Evolutionary conservation across 1,284 basidiomycete species (phyloP), one percentile per base, ranked within the genome.

Genomic region (Thecaphora frezii): DNA sequence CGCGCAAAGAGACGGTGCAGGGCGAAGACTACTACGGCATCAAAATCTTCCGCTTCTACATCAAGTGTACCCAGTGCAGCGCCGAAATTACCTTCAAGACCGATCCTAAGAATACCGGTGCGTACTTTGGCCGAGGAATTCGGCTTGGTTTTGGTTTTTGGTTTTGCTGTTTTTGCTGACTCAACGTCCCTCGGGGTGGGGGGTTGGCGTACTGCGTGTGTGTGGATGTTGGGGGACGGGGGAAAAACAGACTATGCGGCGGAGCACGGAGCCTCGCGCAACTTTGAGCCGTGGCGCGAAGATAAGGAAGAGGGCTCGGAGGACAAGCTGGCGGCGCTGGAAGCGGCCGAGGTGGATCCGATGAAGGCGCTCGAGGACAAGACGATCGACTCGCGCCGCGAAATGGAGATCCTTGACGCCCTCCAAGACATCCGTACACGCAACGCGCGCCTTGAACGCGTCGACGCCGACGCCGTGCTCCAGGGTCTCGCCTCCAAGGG

Each of bases 51-150:
- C 68, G 76, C 3, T 78, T 78, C 59, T 78, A 78, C 55, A 77
- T 78, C 66, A 71, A 71, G 43, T 78, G 76, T 53, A 63, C 76
- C 3, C 69, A 63, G 44, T 78, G 76, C 54, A 96, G 92, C 2
- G 90, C 93, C 9, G 96, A 99, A 79, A 97, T 99, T 69, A 98
- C 96, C 0, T 99, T 99, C 87, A 97, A 97, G 81, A 98, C 94
- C 0, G 96, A 98, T 79, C 96, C 94, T 10, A 94, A 94, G 84
- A 97, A 76, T 39, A 67, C 33, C 8, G 33, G 33, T 36, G 33
- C 12, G 33, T 36, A 8, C n/a, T n/a, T n/a, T n/a, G n/a, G n/a
- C n/a, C n/a, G n/a, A n/a, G n/a, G n/a, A n/a, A n/a, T n/a, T n/a
- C n/a, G n/a, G n/a, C n/a, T n/a, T n/a, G n/a, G n/a, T n/a, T n/a